A percentile compares a stretch with the other conserved stretches of the same genome.
Conservation (phyloP, 2,329 filamentous ascomycete genomes). For the Penicillium sp. region DNA sequence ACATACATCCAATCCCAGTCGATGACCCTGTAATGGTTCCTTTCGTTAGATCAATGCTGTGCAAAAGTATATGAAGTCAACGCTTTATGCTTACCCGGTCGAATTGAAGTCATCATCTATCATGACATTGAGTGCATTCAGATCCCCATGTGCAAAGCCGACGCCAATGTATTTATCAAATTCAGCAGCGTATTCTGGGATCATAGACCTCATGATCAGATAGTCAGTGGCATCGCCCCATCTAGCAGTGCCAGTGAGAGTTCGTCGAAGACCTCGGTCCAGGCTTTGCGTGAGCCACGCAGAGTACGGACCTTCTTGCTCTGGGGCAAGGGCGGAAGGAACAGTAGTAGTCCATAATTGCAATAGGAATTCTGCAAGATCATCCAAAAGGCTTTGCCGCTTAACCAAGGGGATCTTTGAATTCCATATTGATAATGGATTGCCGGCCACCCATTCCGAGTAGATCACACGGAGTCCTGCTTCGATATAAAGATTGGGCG, state of each 20-base stretch:
- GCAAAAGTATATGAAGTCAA: not conserved
- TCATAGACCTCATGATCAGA: constrained; percentile 21
- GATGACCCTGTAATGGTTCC: constrained; percentile 5
- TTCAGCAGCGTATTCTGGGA: constrained; percentile 13
- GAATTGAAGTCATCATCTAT: constrained; percentile 13
- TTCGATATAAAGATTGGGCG: not conserved
- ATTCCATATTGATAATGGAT: constrained; percentile 7
- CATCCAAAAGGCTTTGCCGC: constrained; percentile 1
- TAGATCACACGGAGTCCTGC: constrained; percentile 9
- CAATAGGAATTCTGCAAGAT: constrained; percentile 12
- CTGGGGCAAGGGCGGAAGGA: not conserved
- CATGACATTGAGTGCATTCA: constrained; percentile 18
- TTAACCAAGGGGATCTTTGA: not conserved
- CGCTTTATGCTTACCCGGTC: constrained; percentile 10
- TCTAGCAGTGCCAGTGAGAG: constrained; percentile 13
- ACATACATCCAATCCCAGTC: constrained; percentile 19
- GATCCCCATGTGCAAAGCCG: constrained; percentile 16
- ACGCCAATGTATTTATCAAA: constrained; percentile 14
- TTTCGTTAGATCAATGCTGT: not conserved
- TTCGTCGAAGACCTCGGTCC: constrained; percentile 15
- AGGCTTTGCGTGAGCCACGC: constrained; percentile 14
- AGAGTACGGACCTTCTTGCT: constrained; percentile 7
- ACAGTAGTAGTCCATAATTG: constrained; percentile 2
- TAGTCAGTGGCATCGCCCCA: constrained; percentile 18
- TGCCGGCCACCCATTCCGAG: constrained; percentile 10